Evolutionary conservation across 1,139 yeast genomes (phyloP).

Genomic region (Suhomyces choctaworum): DNA sequence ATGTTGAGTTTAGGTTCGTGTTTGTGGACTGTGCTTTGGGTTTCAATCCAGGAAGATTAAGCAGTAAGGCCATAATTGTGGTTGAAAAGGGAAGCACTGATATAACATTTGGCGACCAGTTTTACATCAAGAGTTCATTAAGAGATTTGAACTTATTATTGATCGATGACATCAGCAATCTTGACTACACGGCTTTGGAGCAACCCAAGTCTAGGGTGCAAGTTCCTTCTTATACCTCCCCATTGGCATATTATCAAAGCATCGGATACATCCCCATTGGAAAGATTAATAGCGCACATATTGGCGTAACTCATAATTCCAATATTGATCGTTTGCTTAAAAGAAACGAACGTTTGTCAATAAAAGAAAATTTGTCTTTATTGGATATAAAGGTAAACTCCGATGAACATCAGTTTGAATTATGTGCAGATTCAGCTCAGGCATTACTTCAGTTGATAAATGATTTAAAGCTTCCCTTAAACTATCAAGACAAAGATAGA

Average conservation of each 20-base stretch:
- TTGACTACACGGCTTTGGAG: constrained; percentile 21
- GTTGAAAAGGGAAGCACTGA: constrained; percentile 56
- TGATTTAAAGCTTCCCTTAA: constrained; percentile 70
- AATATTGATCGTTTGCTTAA: constrained; percentile 23
- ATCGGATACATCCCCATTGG: constrained; percentile 52
- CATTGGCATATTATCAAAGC: constrained; percentile 14
- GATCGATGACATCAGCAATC: constrained; percentile 54
- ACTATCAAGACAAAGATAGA: constrained; percentile 57
- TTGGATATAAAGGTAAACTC: constrained; percentile 49
- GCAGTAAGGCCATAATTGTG: constrained; percentile 52
- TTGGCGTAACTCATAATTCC: constrained; percentile 40
- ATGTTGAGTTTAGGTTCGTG: constrained; percentile 42
- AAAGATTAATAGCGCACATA: constrained; percentile 39
- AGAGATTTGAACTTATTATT: constrained; percentile 49
- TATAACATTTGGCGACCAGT: constrained; percentile 35
- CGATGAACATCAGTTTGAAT: constrained; percentile 52
- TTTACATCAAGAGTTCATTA: constrained; percentile 45
- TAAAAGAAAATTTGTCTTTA: constrained; percentile 26
- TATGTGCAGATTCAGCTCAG: constrained; percentile 86
- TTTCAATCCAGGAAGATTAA: constrained; percentile 57
- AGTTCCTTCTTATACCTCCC: constrained; percentile 13
- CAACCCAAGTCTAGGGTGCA: constrained; percentile 4
- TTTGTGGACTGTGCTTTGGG: constrained; percentile 57
- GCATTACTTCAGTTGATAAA: constrained; percentile 65
- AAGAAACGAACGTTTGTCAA: constrained; percentile 23